Conservation (phyloP, 202 grass and related monocot species). For the Dendrocalamus latiflorus region DNA sequence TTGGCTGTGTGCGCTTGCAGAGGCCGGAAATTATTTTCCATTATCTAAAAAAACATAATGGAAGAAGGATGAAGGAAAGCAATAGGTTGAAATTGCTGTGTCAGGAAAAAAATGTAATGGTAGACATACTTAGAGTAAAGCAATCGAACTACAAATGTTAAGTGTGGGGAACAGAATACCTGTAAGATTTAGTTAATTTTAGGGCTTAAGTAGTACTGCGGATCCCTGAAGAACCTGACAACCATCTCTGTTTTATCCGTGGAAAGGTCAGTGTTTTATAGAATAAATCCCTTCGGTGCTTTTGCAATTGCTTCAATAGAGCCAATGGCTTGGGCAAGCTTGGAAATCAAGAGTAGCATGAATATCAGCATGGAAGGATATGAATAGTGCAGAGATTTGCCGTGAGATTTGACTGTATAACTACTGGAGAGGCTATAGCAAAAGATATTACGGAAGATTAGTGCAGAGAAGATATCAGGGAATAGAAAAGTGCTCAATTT, state of each 20-base stretch:
- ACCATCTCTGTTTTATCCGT: slow-evolving; percentile 67
- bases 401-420: neutral
- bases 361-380: neutral
- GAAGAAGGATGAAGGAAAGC: neutral
- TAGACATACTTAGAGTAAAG: neutral
- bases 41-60: no score
- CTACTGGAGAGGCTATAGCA: neutral
- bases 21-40: no score
- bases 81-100: neutral
- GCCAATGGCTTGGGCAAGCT: slow-evolving; percentile 79
- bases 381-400: neutral
- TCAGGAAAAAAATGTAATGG: neutral
- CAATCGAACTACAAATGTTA: neutral
- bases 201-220: slow-evolving; percentile 67
- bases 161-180: slow-evolving; percentile 23
- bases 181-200: slow-evolving; percentile 46
- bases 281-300: slow-evolving; percentile 59
- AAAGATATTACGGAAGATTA: neutral
- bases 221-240: slow-evolving; percentile 81
- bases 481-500: neutral
- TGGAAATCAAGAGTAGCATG: slow-evolving; percentile 15
- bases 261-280: slow-evolving; percentile 87
- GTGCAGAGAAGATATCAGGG: neutral
- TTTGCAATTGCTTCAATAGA: slow-evolving; percentile 80
- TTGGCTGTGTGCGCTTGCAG: no score